Evolutionary conservation across 73 alveolate species (phyloP).

Genomic region (Halteria grandinella): DNA sequence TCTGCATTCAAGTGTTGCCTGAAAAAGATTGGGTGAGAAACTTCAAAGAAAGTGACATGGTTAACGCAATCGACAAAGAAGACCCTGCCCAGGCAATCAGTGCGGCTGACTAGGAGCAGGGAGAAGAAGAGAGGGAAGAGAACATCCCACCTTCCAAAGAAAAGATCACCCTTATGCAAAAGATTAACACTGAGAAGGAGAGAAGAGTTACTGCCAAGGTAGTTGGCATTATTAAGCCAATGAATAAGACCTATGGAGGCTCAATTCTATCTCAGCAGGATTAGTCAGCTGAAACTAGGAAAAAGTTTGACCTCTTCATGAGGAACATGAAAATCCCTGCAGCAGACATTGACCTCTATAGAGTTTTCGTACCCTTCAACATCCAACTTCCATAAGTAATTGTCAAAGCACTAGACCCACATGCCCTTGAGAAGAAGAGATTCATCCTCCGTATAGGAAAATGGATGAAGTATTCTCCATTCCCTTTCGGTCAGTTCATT

Average conservation of each 20-base stretch:
- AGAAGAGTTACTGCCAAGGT: constrained; percentile 44
- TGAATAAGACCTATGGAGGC: constrained; percentile 71
- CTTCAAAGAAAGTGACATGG: constrained; percentile 36
- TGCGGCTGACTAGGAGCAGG: constrained; percentile 77
- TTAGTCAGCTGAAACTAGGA: constrained; percentile 9
- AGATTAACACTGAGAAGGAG: constrained; percentile 21
- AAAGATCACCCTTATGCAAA: constrained; percentile 25
- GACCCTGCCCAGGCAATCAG: constrained; percentile 57
- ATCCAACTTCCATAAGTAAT: constrained; percentile 72
- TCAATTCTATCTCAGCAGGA: constrained; percentile 41
- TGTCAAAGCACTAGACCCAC: constrained; percentile 70
- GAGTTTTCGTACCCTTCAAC: constrained; percentile 79
- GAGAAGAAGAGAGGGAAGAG: constrained; percentile 82
- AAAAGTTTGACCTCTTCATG: constrained; percentile 61
- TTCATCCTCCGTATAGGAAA: constrained; percentile 87
- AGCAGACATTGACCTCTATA: constrained; percentile 66
- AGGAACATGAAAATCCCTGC: constrained; percentile 62
- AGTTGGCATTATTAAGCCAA: constrained; percentile 46
- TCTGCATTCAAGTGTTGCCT: constrained; percentile 91
- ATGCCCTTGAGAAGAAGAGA: constrained; percentile 83
- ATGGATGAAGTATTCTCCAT: constrained; percentile 76
- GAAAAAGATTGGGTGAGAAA: constrained; percentile 83
- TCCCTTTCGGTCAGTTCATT: constrained; percentile 93
- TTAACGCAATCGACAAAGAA: constrained; percentile 35
- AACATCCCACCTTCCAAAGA: constrained; percentile 56